Conservation (phyloP, 2,329 filamentous ascomycete genomes). For the Trichoderma oligosporum region DNA sequence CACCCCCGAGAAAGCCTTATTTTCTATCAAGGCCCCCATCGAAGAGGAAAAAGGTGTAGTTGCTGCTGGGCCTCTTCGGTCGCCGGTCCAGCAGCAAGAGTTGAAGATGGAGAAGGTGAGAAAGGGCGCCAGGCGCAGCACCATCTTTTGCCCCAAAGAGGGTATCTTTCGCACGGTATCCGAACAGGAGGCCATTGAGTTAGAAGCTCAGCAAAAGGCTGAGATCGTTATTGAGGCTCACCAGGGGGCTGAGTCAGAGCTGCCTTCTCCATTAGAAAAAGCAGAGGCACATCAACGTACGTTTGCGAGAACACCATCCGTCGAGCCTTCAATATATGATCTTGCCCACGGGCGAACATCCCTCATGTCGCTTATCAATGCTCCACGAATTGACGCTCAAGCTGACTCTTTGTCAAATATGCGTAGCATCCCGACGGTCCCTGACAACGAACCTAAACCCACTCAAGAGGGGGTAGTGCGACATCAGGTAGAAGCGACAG, state of each 20-base stretch:
- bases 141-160: slow-evolving; percentile 58
- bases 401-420: slow-evolving; percentile 37
- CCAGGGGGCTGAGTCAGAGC: slow-evolving; percentile 21
- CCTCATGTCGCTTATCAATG: slow-evolving; percentile 58
- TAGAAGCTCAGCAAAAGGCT: slow-evolving; percentile 35
- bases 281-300: slow-evolving; percentile 34
- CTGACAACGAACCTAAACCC: slow-evolving; percentile 23
- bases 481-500: background rate
- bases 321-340: slow-evolving; percentile 59
- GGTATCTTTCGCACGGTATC: slow-evolving; percentile 61
- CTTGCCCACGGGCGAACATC: slow-evolving; percentile 53
- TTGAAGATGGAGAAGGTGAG: slow-evolving; percentile 28
- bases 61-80: slow-evolving; percentile 28
- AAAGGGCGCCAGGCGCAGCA: slow-evolving; percentile 46
- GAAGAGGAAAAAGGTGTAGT: slow-evolving; percentile 24
- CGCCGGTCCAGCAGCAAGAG: slow-evolving; percentile 23
- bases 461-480: slow-evolving; percentile 9
- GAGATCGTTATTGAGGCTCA: slow-evolving; percentile 22
- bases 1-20: background rate
- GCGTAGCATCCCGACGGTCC: slow-evolving; percentile 41
- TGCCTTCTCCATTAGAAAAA: slow-evolving; percentile 1
- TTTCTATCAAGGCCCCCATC: slow-evolving; percentile 10
- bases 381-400: slow-evolving; percentile 43
- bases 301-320: slow-evolving; percentile 58
- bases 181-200: slow-evolving; percentile 47